A percentile compares a stretch with the other conserved stretches of the same genome.
Evolutionary conservation across 2,329 filamentous ascomycete genomes (phyloP).

Genomic region (Plenodomus tracheiphilus): DNA sequence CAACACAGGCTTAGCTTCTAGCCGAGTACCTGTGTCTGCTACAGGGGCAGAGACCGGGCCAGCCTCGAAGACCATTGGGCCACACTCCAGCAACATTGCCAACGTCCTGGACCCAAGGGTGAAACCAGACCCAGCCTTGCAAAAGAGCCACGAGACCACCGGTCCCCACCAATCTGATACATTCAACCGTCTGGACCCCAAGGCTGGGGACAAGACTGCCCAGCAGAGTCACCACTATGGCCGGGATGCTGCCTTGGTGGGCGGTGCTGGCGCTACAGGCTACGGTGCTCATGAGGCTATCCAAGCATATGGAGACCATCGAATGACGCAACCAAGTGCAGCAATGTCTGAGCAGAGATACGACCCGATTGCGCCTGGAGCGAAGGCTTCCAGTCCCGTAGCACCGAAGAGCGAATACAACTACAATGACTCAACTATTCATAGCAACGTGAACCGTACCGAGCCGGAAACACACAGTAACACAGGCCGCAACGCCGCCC

Average conservation of each 20-base stretch:
- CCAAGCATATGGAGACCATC: conserved; percentile 33
- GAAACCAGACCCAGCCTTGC: conserved; percentile 32
- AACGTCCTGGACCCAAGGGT: conserved; percentile 39
- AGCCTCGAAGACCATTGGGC: conserved; percentile 32
- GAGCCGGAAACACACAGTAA: conserved; percentile 5
- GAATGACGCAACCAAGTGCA: conserved; percentile 31
- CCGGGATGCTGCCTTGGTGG: conserved; percentile 33
- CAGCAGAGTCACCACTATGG: conserved; percentile 24
- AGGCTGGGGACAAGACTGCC: conserved; percentile 20
- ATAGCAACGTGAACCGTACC: conserved; percentile 18
- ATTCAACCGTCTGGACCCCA: conserved; percentile 32
- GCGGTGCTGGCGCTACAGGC: conserved; percentile 35
- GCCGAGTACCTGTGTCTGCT: conserved; percentile 13
- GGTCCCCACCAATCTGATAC: conserved; percentile 33
- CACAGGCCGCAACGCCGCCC: conserved; percentile 27
- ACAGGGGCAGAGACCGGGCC: conserved; percentile 18
- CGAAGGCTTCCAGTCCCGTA: conserved; percentile 25
- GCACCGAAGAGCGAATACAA: conserved; percentile 18
- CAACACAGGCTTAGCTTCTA: not conserved
- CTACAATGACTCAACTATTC: conserved; percentile 16
- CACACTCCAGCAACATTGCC: conserved; percentile 37
- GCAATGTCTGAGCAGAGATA: conserved; percentile 39
- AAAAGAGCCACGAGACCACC: conserved; percentile 29
- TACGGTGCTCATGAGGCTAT: conserved; percentile 40
- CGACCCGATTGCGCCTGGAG: conserved; percentile 25